Evolutionary conservation across 306 rosid genomes (phyloP).

Genomic region (Fragaria ananassa): DNA sequence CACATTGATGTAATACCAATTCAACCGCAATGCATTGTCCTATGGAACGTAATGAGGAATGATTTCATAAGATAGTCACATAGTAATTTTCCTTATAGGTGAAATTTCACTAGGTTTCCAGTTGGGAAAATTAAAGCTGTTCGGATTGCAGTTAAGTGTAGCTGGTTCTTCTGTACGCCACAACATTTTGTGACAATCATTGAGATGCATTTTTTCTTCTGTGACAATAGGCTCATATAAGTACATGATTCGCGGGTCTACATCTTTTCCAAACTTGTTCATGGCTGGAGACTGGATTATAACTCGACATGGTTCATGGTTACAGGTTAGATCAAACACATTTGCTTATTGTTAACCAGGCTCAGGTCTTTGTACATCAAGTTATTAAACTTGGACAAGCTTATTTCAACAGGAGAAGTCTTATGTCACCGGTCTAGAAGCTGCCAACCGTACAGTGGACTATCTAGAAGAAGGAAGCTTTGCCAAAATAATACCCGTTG

Average conservation of each 20-base stretch:
- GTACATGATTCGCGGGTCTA: slow-evolving; percentile 44
- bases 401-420: slow-evolving; percentile 45
- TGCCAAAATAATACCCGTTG: slow-evolving; percentile 43
- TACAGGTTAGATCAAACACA: slow-evolving; percentile 34
- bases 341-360: neutral
- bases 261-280: slow-evolving; percentile 50
- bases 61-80: neutral
- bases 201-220: neutral
- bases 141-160: neutral
- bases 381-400: neutral
- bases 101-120: too few species aligned
- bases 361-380: neutral
- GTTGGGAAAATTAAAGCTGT: neutral
- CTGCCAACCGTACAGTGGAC: slow-evolving; percentile 53
- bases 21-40: neutral
- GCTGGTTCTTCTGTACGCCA: neutral
- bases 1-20: neutral
- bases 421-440: slow-evolving; percentile 57
- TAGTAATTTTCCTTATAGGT: neutral
- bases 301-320: slow-evolving; percentile 63
- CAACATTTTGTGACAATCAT: neutral
- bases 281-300: slow-evolving; percentile 68
- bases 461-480: slow-evolving; percentile 53
- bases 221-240: slow-evolving; percentile 45
- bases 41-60: neutral